A percentile compares a stretch with the other conserved stretches of the same genome.
These are phyloP conservation scores for Colletotrichum kahawae DNA, from an alignment of 2,329 filamentous ascomycete species.

Conservation along the genomic window DNA sequence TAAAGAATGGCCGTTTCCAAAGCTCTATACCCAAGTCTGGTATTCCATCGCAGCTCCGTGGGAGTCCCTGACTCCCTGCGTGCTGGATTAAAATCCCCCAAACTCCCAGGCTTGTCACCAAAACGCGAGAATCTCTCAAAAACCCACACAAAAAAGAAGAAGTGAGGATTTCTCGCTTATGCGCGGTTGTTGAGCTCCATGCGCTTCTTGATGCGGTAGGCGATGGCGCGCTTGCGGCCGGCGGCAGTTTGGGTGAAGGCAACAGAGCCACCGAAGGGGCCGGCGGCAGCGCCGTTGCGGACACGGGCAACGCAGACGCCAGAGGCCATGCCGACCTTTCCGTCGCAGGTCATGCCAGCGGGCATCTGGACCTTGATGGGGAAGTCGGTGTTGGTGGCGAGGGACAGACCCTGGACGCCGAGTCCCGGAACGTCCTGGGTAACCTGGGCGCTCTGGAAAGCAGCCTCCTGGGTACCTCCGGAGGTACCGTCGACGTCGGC, in stretches of 20 bases:
- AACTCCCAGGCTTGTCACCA: slow-evolving; percentile 9
- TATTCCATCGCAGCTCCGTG: neutral
- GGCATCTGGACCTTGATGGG: slow-evolving; percentile 70
- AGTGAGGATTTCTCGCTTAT: slow-evolving; percentile 7
- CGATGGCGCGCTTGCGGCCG: slow-evolving; percentile 66
- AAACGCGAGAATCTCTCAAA: neutral
- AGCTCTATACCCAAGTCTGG: slow-evolving; percentile 18
- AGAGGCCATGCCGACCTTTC: slow-evolving; percentile 58
- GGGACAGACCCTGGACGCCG: slow-evolving; percentile 60
- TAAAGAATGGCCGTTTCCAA: slow-evolving; percentile 19
- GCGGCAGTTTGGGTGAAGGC: slow-evolving; percentile 67
- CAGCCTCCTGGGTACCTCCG: slow-evolving; percentile 62
- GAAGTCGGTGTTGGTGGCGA: slow-evolving; percentile 67
- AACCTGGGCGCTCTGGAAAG: slow-evolving; percentile 65
- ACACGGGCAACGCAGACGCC: slow-evolving; percentile 71
- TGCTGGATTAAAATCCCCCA: neutral
- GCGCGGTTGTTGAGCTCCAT: slow-evolving; percentile 34
- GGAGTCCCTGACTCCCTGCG: slow-evolving; percentile 17
- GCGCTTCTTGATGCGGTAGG: slow-evolving; percentile 50
- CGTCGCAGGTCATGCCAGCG: slow-evolving; percentile 70
- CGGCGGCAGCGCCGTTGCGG: slow-evolving; percentile 65
- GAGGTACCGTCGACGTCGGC: slow-evolving; percentile 67
- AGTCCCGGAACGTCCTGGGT: slow-evolving; percentile 66
- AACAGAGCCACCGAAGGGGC: slow-evolving; percentile 70
- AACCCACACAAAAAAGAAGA: neutral